A percentile compares a stretch with the other conserved stretches of the same genome.
These are phyloP conservation scores for Apodospora peruviana DNA, from an alignment of 495 filamentous ascomycete species.

Conservation along the genomic window DNA sequence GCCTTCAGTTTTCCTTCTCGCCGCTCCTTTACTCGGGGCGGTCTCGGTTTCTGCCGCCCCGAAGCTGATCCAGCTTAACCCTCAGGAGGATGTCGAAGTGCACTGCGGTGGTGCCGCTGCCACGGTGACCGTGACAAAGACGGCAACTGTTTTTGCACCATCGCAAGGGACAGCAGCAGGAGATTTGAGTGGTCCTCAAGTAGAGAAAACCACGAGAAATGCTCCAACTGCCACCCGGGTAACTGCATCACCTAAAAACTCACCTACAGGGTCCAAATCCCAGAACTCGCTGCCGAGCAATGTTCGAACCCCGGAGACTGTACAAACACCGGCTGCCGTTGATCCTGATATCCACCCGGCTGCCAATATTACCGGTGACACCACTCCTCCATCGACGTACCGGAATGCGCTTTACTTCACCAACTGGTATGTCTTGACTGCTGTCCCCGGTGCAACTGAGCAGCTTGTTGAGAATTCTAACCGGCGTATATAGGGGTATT, in stretches of 20 bases:
- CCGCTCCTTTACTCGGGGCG: slow-evolving; percentile 13
- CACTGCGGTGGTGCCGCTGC: slow-evolving; percentile 3
- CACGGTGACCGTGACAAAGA: slow-evolving; percentile 6
- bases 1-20: slow-evolving; percentile 8
- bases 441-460: not conserved
- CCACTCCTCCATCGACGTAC: slow-evolving; percentile 3
- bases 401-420: slow-evolving; percentile 42
- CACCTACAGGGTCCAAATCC: too few species aligned
- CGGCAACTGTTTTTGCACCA: not conserved
- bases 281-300: too few species aligned
- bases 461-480: too few species aligned
- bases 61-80: slow-evolving; percentile 3
- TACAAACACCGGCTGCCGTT: too few species aligned
- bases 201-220: too few species aligned
- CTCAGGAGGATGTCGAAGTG: slow-evolving; percentile 5
- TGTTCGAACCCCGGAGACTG: too few species aligned
- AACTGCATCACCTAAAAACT: too few species aligned
- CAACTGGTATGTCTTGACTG: slow-evolving; percentile 31
- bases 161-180: not conserved
- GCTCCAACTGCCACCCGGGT: too few species aligned
- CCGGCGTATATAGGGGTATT: slow-evolving; percentile 56
- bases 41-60: slow-evolving; percentile 10
- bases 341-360: too few species aligned
- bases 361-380: not conserved
- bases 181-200: not conserved